Evolutionary conservation across 2,329 filamentous ascomycete genomes (phyloP).

Genomic region (Pseudogymnoascus sp.): DNA sequence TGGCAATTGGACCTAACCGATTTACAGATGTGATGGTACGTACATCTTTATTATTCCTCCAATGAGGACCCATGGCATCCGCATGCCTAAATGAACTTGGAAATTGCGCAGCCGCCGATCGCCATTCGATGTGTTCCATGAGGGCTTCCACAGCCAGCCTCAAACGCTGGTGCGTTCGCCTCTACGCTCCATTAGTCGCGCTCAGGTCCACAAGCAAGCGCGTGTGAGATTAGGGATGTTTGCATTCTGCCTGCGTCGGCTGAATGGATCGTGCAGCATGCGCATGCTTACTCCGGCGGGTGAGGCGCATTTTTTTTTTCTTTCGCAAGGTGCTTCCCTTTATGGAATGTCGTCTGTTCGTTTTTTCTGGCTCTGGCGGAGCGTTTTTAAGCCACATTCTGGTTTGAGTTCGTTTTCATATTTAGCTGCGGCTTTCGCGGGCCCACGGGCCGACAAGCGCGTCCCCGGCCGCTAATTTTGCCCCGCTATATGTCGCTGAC

Average conservation of each 20-base stretch:
- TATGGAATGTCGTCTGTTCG: background rate
- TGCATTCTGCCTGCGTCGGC: background rate
- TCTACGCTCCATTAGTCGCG: background rate
- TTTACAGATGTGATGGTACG: constrained; percentile 56
- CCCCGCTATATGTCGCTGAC: background rate
- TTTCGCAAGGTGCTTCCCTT: background rate
- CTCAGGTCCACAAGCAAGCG: constrained; percentile 1
- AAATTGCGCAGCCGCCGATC: constrained; percentile 3
- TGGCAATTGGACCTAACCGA: constrained; percentile 27
- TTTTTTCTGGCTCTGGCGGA: background rate
- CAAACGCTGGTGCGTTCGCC: background rate
- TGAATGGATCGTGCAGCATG: background rate
- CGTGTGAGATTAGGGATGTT: constrained; percentile 3
- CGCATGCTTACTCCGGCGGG: background rate
- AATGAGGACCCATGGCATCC: background rate
- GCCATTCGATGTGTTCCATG: background rate
- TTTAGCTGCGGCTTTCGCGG: background rate
- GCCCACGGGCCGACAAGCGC: constrained; percentile 2
- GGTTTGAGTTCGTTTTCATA: background rate
- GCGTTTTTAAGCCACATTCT: background rate
- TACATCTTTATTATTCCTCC: constrained; percentile 27
- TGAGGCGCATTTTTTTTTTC: background rate
- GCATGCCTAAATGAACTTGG: background rate
- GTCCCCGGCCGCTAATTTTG: background rate
- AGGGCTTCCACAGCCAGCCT: background rate